Percentiles rank a stretch among this genome's conserved stretches.
phyloP scores from a whole-genome alignment of 1,284 basidiomycete species.

The Cystobasidium sp. region DNA sequence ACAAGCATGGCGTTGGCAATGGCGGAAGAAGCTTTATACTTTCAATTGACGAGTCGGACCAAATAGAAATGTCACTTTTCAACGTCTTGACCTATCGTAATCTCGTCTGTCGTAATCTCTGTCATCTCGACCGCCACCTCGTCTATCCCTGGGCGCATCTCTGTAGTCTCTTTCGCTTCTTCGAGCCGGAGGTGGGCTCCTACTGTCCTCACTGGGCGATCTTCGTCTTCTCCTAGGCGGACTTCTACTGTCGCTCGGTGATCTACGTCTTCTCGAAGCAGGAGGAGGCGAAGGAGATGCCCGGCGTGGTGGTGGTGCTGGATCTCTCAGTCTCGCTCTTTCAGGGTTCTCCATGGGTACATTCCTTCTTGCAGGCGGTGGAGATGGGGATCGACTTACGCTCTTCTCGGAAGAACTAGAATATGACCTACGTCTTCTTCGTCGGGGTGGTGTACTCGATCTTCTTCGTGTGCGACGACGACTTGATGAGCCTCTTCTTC shows the following conservation, averaged over 20 bases:
- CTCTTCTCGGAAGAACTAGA: conserved; percentile 10
- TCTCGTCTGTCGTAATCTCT: conserved; percentile 11
- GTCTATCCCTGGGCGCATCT: conserved; percentile 7
- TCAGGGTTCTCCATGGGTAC: not conserved
- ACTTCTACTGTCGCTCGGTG: not conserved
- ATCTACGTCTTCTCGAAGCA: conserved; percentile 15
- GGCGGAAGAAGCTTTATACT: not conserved
- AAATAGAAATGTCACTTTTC: not conserved
- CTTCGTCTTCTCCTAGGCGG: not conserved
- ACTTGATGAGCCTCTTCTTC: conserved; percentile 2
- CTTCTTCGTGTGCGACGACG: conserved; percentile 1
- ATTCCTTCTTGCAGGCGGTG: not conserved
- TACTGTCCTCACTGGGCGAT: not conserved
- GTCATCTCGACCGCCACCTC: conserved; percentile 18
- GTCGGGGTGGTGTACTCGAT: conserved; percentile 25
- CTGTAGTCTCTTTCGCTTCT: conserved; percentile 25
- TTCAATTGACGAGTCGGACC: not conserved
- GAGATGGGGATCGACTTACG: conserved; percentile 21
- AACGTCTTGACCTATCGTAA: not conserved
- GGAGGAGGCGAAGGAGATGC: not conserved
- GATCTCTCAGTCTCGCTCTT: conserved; percentile 1
- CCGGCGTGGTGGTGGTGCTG: not conserved
- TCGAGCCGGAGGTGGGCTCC: conserved; percentile 24
- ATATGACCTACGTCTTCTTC: conserved; percentile 6
- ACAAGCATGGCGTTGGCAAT: no score